These are phyloP conservation scores for Cercophora samala DNA, from an alignment of 495 filamentous ascomycete genomes.

Conservation along the genomic window DNA sequence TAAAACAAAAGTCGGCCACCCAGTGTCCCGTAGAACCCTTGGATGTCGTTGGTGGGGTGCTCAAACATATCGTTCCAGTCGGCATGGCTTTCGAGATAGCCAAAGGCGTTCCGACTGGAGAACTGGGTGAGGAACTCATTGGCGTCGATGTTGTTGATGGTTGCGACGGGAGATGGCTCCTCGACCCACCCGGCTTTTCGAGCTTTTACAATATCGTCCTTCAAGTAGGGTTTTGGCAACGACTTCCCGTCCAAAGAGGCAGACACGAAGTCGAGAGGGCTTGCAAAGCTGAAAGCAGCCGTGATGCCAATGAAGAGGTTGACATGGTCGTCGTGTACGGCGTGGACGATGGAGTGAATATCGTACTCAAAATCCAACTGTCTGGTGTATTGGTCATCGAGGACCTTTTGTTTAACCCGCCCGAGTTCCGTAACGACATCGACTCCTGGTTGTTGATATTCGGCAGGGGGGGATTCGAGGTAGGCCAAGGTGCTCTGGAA, in stretches of 20 bases:
- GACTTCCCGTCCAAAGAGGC: conserved; percentile 48
- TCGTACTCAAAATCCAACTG: conserved; percentile 53
- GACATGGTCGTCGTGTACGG: conserved; percentile 49
- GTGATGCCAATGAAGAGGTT: conserved; percentile 39
- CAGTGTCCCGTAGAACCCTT: conserved; percentile 35
- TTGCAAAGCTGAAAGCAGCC: conserved; percentile 46
- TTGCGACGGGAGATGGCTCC: conserved; percentile 40
- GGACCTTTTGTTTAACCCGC: conserved; percentile 41
- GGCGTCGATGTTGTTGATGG: conserved; percentile 45
- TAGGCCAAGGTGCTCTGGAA: conserved; percentile 56
- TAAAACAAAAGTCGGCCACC: conserved; percentile 45
- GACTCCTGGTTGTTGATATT: conserved; percentile 52
- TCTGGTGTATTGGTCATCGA: conserved; percentile 38
- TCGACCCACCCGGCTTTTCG: conserved; percentile 14
- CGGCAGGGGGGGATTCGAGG: conserved; percentile 53
- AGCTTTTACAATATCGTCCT: not conserved
- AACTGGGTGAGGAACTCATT: conserved; percentile 42
- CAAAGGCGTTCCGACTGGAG: conserved; percentile 39
- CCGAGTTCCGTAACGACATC: conserved; percentile 50
- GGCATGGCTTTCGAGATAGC: conserved; percentile 45
- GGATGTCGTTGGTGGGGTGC: conserved; percentile 43
- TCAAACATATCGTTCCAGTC: conserved; percentile 54
- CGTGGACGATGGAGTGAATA: conserved; percentile 41
- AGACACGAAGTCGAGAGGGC: conserved; percentile 42
- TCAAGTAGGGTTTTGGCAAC: conserved; percentile 45